Base-by-base conservation (phyloP, 441 rosid species). In the Manihot esculenta region DNA sequence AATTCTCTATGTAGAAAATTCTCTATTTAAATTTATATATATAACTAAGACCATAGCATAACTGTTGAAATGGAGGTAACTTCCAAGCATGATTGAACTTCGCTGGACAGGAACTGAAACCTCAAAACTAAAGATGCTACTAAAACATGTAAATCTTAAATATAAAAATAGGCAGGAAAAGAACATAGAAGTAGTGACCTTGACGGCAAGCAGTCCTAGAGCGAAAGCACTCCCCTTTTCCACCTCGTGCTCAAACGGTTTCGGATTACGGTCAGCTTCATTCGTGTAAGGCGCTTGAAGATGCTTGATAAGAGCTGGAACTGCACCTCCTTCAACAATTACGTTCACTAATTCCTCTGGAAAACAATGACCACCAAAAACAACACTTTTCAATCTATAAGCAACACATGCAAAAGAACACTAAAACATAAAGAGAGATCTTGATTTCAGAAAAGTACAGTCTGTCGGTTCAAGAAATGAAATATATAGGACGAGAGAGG, bases 211-310 rank as follows among this genome's bases (percentile, higher is more conserved):
- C 67, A 92, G 88, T 38, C 99, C 99, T 49, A 95, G 82, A 5
- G 98, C 97, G 64, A 91, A 95, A n/a, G 99, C 98, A 75, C 99
- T 88, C 75, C 94, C 98, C 81, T 95, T 95, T 89, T 95, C 99
- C 3, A 93, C 97, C 77, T 95, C 98, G 18, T 95, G 99, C 77
- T 95, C 97, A 58, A 81, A 93, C 63, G 96, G 98, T 86, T 75
- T 91, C 26, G 74, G 48, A 76, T 66, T 72, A 51, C 71, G 60
- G 38, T 84, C 97, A 49, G 64, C 84, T 54, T 87, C 97, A 54
- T 50, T 75, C 10, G 49, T 80, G 38, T 91, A 84, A 18, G 99
- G 99, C 62, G 92, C 81, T 76, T 87, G 93, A 9, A 95, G 86
- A 85, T 95, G 99, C 86, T 87, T 91, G 81, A 93, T 92, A 64